Evolutionary conservation across 2,329 filamentous ascomycete species (phyloP).

Genomic region (Penicillium sumatraense): DNA sequence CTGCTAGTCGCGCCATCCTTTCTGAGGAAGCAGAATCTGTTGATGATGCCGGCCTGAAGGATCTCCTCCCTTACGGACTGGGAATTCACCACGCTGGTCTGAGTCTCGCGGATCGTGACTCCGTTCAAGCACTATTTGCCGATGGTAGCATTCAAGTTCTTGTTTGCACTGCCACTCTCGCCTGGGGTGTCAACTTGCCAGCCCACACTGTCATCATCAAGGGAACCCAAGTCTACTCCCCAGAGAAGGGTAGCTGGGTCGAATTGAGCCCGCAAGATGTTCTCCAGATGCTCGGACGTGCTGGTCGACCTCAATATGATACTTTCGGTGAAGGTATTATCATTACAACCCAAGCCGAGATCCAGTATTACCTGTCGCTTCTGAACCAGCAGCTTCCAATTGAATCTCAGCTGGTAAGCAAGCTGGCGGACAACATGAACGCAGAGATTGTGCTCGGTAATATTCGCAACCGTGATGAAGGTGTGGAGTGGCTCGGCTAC

Average conservation of each 20-base stretch:
- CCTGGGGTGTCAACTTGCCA: constrained; percentile 98
- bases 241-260: constrained; percentile 98
- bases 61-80: constrained; percentile 92
- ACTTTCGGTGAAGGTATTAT: constrained; percentile 99
- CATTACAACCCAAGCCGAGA: constrained; percentile 91
- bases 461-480: constrained; percentile 87
- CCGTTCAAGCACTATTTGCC: constrained; percentile 92
- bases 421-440: constrained; percentile 92
- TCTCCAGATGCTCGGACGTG: constrained; percentile 96
- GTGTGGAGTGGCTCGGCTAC: constrained; percentile 98
- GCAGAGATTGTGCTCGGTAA: constrained; percentile 96
- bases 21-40: constrained; percentile 82
- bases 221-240: constrained; percentile 96
- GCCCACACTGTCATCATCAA: constrained; percentile 99
- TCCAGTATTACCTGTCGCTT: constrained; percentile 95
- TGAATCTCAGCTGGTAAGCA: constrained; percentile 92
- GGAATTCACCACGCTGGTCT: constrained; percentile 99
- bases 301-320: constrained; percentile 93
- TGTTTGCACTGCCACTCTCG: constrained; percentile 95
- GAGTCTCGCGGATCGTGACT: constrained; percentile 90
- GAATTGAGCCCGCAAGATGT: constrained; percentile 97
- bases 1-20: constrained; percentile 85
- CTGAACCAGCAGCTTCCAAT: constrained; percentile 98
- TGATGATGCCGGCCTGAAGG: constrained; percentile 86
- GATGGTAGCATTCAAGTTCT: constrained; percentile 92